Evolutionary conservation across 2,329 filamentous ascomycete genomes (phyloP), one percentile per base, ranked within the genome.

Genomic region (Fusarium stilboides): DNA sequence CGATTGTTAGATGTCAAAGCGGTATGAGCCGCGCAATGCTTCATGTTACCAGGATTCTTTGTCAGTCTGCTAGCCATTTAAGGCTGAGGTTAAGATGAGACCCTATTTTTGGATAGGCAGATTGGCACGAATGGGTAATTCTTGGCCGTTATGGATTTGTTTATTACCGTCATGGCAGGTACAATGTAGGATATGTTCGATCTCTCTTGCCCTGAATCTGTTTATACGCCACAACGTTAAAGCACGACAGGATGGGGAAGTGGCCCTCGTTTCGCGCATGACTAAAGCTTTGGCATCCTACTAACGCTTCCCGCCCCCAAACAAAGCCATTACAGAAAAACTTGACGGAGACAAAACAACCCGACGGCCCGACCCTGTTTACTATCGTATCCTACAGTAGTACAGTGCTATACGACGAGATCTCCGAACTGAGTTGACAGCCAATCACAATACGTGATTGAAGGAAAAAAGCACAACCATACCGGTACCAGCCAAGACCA

Each of bases 41-140:
- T 19, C 34, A 52, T 46, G 45, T 52, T 37, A 57, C 26, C 19
- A 40, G 45, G 34, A 15, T 37, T 9, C 17, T 26, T 56, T 56
- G 24, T 17, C 40, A 24, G 19, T 20, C 14, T 24, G 26, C 3
- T 40, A 24, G 53, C 14, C 36, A 52, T 51, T 12, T 43, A 43
- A 55, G 37, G 49, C 39, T 58, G 49, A 58, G 26, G 40, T 17
- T 43, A 10, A 44, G 19, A 31, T 9, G 17, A 31, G 14, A 22
- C 36, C 39, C 65, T 68, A 68, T 64, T 68, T 60, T 42, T 62
- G 51, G 65, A 26, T 53, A 33, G 46, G 42, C 54, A 51, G 43
- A n/a, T n/a, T n/a, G n/a, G n/a, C n/a, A n/a, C n/a, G n/a, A 43
- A 37, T 20, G 12, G 51, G 43, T 46, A 24, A 39, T 57, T 46